Evolutionary conservation across 2,329 filamentous ascomycete species (phyloP).

Genomic region (Calonectria montana): DNA sequence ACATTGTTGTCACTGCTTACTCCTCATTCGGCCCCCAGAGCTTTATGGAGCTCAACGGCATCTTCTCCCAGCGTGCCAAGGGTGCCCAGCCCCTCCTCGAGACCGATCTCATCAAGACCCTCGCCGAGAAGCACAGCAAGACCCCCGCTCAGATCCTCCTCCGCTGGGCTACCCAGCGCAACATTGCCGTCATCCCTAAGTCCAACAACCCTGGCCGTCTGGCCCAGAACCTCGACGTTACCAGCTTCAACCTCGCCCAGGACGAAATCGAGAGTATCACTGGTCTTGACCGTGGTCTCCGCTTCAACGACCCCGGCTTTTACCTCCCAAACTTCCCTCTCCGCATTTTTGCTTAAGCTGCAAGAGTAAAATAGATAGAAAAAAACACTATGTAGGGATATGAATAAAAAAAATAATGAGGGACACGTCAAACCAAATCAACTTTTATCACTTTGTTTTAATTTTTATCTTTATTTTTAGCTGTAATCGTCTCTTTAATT

Average conservation of each 20-base stretch:
- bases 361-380: conserved; percentile 6
- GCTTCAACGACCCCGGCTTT: conserved; percentile 67
- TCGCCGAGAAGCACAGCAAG: conserved; percentile 66
- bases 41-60: conserved; percentile 46
- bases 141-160: conserved; percentile 75
- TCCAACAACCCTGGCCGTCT: conserved; percentile 63
- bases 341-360: conserved; percentile 60
- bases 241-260: conserved; percentile 63
- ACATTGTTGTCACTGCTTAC: conserved; percentile 72
- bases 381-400: conserved; percentile 12
- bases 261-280: conserved; percentile 68
- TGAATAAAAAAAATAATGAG: conserved; percentile 11
- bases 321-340: conserved; percentile 55
- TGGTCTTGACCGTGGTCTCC: conserved; percentile 62
- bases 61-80: conserved; percentile 42
- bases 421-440: neutral
- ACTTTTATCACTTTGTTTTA: no score
- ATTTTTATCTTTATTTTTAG: neutral
- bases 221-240: conserved; percentile 67
- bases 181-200: conserved; percentile 74
- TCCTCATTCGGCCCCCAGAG: conserved; percentile 72
- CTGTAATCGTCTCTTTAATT: neutral
- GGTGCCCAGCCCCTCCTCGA: conserved; percentile 46
- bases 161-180: conserved; percentile 74
- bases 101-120: conserved; percentile 55